Base-by-base conservation (phyloP, 164 flowering plant species). In the Annona cherimola region DNA sequence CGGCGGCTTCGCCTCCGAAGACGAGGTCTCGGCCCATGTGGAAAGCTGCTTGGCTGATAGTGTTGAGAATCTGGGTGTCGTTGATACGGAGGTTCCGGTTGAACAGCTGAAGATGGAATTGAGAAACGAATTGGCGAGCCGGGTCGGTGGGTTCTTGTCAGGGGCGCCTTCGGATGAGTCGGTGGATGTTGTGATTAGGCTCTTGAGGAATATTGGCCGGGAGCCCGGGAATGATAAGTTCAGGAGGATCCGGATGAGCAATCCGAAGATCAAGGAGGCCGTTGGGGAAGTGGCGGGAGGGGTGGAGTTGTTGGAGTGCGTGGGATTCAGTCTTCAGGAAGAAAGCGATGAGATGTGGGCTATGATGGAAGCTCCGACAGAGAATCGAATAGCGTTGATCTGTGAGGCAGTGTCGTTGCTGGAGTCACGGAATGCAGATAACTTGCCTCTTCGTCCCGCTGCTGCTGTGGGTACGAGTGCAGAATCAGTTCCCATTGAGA, bases 321-420 rank as follows among this genome's bases (percentile, higher is more conserved):
- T 91, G 20, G 98, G 99, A 42, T 95, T 95, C 80, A 81, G 81
- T 55, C 81, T 93, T 26, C 77, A 72, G 70, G 96, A 88, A 74
- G 97, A 92, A 67, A 83, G 77, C 50, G 97, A 85, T 7, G 98
- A 95, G 73, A 89, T 91, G 87, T 93, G 94, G 93, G 93, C 91
- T 3, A 82, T 81, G 11, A 89, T 95, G 94, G 90, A 85, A 46
- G 84, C 73, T 70, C 94, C 97, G 43, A 71, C 70, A 0, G 80
- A 81, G 75, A 86, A 83, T 50, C 76, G 69, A 8, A 76, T 87
- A 5, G 44, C 35, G 8, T 69, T 78, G 44, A 76, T 95, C 45
- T 84, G 70, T 67, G 84, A 84, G 69, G 88, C 77, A 0, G 45
- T 87, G n/a, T 73, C 70, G 4, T 83, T 90, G 59, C 69, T 93